These are phyloP conservation scores for Diaporthe sp. DNA, from an alignment of 2,329 filamentous ascomycete genomes.

Conservation along the genomic window DNA sequence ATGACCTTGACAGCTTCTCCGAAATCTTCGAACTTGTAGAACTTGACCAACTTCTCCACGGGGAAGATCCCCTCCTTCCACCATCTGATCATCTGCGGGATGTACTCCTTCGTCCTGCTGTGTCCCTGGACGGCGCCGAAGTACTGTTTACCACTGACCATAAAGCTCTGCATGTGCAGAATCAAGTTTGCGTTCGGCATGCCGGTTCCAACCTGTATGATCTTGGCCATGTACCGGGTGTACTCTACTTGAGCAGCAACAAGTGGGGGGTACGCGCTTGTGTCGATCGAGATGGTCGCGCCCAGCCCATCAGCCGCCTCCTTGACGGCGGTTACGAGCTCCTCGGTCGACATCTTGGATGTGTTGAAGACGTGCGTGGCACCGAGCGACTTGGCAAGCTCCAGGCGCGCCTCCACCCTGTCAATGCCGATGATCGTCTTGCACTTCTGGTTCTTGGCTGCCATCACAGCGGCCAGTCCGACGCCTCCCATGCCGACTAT, in stretches of 20 bases:
- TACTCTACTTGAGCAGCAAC: conserved; percentile 58
- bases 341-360: conserved; percentile 50
- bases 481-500: conserved; percentile 51
- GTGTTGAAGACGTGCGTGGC: conserved; percentile 55
- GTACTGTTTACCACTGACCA: conserved; percentile 62
- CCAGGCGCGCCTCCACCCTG: conserved; percentile 57
- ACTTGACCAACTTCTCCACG: conserved; percentile 42
- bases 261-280: conserved; percentile 59
- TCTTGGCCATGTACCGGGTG: conserved; percentile 60
- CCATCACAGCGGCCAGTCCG: conserved; percentile 43
- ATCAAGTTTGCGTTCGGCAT: conserved; percentile 58
- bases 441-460: conserved; percentile 39
- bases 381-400: conserved; percentile 53
- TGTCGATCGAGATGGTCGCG: conserved; percentile 63
- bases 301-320: conserved; percentile 61
- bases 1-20: conserved; percentile 41
- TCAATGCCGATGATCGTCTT: conserved; percentile 57
- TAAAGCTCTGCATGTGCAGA: conserved; percentile 59
- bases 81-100: conserved; percentile 44
- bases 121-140: conserved; percentile 55
- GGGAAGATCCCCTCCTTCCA: conserved; percentile 44
- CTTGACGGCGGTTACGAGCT: conserved; percentile 63
- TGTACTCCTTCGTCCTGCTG: conserved; percentile 57
- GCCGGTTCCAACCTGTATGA: conserved; percentile 65
- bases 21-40: conserved; percentile 42